These are phyloP conservation scores for Umbelopsis ramanniana DNA, from an alignment of 192 early-diverging fungal genomes.

Conservation along the genomic window DNA sequence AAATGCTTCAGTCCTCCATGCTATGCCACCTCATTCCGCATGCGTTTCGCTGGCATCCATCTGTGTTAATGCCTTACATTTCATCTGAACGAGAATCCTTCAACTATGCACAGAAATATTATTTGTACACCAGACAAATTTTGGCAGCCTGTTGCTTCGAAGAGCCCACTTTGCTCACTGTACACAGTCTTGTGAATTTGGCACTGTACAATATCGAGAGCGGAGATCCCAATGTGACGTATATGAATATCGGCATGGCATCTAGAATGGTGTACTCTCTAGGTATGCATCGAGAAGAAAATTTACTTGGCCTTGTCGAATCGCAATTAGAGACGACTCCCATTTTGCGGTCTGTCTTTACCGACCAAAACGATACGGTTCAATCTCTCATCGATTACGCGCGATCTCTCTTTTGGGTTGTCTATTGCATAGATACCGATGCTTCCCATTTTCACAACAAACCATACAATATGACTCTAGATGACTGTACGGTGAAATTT, in stretches of 20 bases:
- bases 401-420: conserved; percentile 35
- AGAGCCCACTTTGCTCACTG: conserved; percentile 29
- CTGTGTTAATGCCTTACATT: conserved; percentile 20
- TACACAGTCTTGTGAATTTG: conserved; percentile 37
- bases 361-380: neutral
- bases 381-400: conserved; percentile 10
- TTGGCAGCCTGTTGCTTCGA: conserved; percentile 37
- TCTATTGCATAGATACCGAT: conserved; percentile 41
- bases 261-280: conserved; percentile 38
- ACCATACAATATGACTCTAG: conserved; percentile 36
- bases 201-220: conserved; percentile 41
- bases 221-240: conserved; percentile 36
- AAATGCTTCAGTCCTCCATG: conserved; percentile 33
- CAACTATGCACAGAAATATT: conserved; percentile 31
- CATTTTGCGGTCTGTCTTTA: neutral
- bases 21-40: conserved; percentile 39
- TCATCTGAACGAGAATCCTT: conserved; percentile 21
- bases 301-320: neutral
- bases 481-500: conserved; percentile 16
- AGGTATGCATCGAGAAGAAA: conserved; percentile 31
- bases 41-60: conserved; percentile 36
- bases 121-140: conserved; percentile 32
- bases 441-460: conserved; percentile 40
- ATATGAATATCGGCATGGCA: conserved; percentile 43
- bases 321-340: conserved; percentile 7